Base-by-base conservation (phyloP, 179 eudicot species). In the Heliamphora pulchella region DNA sequence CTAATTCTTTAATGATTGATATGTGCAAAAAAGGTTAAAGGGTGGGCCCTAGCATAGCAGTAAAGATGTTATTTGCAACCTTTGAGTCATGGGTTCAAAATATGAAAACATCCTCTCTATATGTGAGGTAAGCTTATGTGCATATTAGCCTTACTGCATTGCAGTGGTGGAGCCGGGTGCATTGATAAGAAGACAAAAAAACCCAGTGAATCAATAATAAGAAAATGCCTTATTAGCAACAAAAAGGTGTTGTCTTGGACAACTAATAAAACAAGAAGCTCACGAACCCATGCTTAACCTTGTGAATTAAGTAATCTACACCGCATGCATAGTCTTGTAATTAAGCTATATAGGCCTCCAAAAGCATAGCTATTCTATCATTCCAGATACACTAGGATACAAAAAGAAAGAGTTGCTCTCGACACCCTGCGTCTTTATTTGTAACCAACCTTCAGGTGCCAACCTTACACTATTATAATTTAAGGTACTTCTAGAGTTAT, bases 361-460 rank as follows among this genome's bases (percentile, higher is more conserved):
- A n/a, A 70, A 47, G 54, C 47, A n/a, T 46, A 70, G 54, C 54
- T 70, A 46, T 70, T 68, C 74, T 69, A 50, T 15, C 48, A 6
- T 69, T 69, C 31, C 53, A 15, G 39, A 17, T 70, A 3, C 74
- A 47, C 13, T 43, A 2, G 31, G 50, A 70, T 70, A 8, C 31
- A 1, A 47, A 68, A 68, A 4, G 39, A 20, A 70, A 47, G 14
- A 70, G 54, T 70, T 17, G 9, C 50, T 70, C 74, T 70, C 8
- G 10, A 10, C 74, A 70, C 74, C 74, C 47, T n/a, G 55, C 74
- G n/a, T 70, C 11, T 47, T 70, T 39, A 43, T 44, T 11, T 69
- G 51, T 31, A 2, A 70, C n/a, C 5, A 1, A 18, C 1, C 18
- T 41, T 18, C 46, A 6, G 9, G 2, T 54, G 58, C 58, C 58